phyloP scores from a whole-genome alignment of 352 stramenopile species.

The Halophytophthora polymorphica region DNA sequence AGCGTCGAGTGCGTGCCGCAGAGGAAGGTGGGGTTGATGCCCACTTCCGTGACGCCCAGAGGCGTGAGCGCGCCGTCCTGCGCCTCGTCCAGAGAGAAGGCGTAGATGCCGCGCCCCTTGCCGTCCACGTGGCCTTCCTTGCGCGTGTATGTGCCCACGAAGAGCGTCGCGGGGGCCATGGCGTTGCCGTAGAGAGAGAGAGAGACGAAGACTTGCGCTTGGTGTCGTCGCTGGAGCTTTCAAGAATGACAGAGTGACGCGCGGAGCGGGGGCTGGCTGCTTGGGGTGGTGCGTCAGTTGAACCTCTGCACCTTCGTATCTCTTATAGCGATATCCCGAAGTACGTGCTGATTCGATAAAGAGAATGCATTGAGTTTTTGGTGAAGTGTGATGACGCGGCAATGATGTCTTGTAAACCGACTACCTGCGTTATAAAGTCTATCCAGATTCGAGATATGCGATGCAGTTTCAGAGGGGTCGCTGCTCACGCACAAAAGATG shows the following conservation, averaged over 20 bases:
- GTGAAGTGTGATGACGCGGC: neutral
- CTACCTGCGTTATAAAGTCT: neutral
- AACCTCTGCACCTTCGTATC: too few species aligned
- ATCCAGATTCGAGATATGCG: too few species aligned
- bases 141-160: constrained; percentile 84
- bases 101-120: constrained; percentile 70
- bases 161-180: constrained; percentile 39
- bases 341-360: too few species aligned
- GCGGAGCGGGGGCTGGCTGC: too few species aligned
- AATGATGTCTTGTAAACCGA: neutral
- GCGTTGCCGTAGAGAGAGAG: constrained; percentile 1
- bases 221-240: constrained; percentile 1
- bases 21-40: constrained; percentile 77
- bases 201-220: constrained; percentile 9
- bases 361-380: constrained; percentile 1
- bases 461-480: too few species aligned
- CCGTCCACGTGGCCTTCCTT: constrained; percentile 76
- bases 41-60: constrained; percentile 45
- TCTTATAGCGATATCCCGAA: too few species aligned
- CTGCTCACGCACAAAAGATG: too few species aligned
- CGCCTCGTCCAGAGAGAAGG: constrained; percentile 51
- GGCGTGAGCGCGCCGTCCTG: constrained; percentile 41
- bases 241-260: neutral
- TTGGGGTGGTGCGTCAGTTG: too few species aligned
- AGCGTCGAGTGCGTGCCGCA: constrained; percentile 33